A percentile compares a stretch with the other conserved stretches of the same genome.
Conservation (phyloP, 176 grass and related monocot species). For the Panicum miliaceum region DNA sequence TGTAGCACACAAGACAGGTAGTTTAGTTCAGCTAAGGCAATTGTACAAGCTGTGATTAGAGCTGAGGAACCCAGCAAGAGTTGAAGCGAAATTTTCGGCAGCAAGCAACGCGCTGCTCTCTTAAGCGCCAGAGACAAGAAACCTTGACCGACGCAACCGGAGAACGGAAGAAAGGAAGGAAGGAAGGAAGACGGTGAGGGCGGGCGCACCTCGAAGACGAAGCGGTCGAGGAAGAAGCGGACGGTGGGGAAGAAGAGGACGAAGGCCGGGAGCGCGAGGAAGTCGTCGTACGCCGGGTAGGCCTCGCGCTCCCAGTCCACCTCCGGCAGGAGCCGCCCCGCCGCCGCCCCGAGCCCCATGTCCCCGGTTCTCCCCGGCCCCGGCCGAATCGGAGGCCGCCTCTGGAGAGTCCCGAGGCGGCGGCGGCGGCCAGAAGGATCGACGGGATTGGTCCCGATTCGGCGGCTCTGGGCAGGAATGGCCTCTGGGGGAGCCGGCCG, state of each 20-base stretch:
- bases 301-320: conserved; percentile 69
- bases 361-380: conserved; percentile 1
- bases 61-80: not conserved
- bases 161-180: no score
- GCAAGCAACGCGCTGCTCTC: not conserved
- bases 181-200: not conserved
- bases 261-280: conserved; percentile 74
- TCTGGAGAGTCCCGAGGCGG: not conserved
- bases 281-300: conserved; percentile 73
- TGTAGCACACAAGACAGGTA: not conserved
- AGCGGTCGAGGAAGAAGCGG: conserved; percentile 80
- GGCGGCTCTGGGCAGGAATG: conserved; percentile 6
- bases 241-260: conserved; percentile 72
- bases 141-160: conserved; percentile 1
- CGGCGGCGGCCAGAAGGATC: not conserved
- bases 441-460: conserved; percentile 11
- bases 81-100: not conserved
- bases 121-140: not conserved
- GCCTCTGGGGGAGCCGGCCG: not conserved
- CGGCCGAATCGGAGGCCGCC: not conserved
- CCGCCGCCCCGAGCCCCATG: conserved; percentile 35
- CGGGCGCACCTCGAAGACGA: conserved; percentile 74
- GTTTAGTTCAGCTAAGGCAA: not conserved
- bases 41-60: not conserved
- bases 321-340: conserved; percentile 15